Percentiles rank a stretch among this genome's conserved stretches.
Conservation (phyloP, 768 basidiomycete species). For the Astraeus odoratus region DNA sequence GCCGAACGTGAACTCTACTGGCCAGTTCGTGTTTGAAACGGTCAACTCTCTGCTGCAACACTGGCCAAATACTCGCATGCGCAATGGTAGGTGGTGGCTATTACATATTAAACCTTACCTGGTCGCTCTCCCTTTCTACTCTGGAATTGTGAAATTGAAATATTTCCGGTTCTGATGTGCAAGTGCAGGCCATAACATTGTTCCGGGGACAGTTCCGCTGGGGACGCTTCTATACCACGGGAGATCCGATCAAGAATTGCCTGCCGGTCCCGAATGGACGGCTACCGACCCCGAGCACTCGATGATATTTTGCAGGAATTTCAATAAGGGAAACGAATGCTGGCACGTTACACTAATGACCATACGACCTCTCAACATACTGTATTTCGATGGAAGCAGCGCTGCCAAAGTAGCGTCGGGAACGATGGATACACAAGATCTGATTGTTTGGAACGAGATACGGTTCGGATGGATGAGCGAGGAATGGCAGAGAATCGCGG, state of each 20-base stretch:
- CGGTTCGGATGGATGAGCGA: neutral
- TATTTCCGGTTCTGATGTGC: no score
- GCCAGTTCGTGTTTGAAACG: conserved; percentile 30
- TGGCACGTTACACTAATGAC: conserved; percentile 9
- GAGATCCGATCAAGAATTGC: conserved; percentile 11
- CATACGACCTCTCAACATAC: conserved; percentile 33
- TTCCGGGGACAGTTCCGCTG: conserved; percentile 20
- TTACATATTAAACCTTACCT: no score
- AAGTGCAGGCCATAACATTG: conserved; percentile 26
- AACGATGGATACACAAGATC: neutral
- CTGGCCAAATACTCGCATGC: conserved; percentile 32
- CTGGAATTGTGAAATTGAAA: neutral
- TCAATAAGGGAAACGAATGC: neutral
- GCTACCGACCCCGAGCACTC: conserved; percentile 32
- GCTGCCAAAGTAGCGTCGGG: conserved; percentile 15
- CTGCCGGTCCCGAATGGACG: conserved; percentile 27
- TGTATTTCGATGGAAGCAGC: conserved; percentile 45
- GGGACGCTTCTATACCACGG: conserved; percentile 34
- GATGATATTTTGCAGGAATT: conserved; percentile 29
- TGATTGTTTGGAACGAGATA: neutral
- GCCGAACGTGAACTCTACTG: conserved; percentile 24
- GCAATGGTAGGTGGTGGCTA: conserved; percentile 29
- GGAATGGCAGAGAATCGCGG: neutral
- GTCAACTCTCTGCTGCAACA: conserved; percentile 30
- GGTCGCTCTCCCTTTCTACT: neutral